phyloP scores from a whole-genome alignment of 768 basidiomycete genomes.

The Podaxis carcinomalis region DNA sequence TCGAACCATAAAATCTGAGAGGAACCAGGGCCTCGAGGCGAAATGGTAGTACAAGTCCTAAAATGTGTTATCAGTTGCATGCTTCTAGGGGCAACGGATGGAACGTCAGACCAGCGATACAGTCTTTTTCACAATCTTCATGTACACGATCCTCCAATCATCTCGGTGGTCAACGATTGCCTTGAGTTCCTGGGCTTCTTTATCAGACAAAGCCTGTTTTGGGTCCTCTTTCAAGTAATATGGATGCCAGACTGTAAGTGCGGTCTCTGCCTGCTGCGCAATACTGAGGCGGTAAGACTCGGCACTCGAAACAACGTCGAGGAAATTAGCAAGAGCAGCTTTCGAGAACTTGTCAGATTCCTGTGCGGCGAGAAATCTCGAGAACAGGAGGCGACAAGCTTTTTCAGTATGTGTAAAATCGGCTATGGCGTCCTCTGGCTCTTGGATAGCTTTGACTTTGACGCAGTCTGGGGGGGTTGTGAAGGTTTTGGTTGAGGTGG shows the following conservation, averaged over 20 bases:
- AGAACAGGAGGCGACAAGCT: constrained; percentile 5
- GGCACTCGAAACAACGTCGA: constrained; percentile 10
- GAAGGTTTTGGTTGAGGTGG: neutral
- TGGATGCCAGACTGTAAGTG: constrained; percentile 1
- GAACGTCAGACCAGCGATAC: neutral
- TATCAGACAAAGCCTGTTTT: neutral
- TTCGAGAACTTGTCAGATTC: constrained; percentile 2
- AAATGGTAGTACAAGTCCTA: constrained; percentile 6
- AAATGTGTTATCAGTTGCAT: neutral
- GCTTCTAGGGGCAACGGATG: neutral
- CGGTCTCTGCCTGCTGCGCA: constrained; percentile 6
- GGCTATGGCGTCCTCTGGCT: neutral
- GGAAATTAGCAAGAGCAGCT: constrained; percentile 12
- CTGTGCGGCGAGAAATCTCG: constrained; percentile 1
- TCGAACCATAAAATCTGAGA: constrained; percentile 30
- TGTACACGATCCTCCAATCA: constrained; percentile 3
- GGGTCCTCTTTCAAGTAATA: neutral
- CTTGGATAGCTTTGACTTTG: neutral
- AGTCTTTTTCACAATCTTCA: constrained; percentile 8
- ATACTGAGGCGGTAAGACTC: constrained; percentile 13
- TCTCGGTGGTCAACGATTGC: neutral
- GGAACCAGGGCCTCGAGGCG: constrained; percentile 15
- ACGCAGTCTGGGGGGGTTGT: constrained; percentile 1
- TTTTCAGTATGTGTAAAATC: neutral
- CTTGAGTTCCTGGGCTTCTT: neutral